Evolutionary conservation across 2,329 filamentous ascomycete species (phyloP), one percentile per base, ranked within the genome.

Genomic region (Macrophomina tecta): DNA sequence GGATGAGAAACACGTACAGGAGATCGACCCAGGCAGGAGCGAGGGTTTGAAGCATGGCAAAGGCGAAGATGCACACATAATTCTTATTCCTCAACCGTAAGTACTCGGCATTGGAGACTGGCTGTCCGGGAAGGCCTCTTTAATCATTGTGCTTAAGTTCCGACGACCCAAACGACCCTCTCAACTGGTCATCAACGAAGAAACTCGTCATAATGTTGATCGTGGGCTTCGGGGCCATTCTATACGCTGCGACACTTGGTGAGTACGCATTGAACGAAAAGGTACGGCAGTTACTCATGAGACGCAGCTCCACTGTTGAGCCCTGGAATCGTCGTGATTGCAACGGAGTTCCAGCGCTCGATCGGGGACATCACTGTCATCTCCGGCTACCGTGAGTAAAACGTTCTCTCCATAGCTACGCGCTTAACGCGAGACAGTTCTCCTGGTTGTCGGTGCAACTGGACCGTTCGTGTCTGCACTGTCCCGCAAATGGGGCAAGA

Each of bases 401-500:
- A 45, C 18, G 9, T 7, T 3, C 5, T 8, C 23, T 11, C 7
- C 6, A 9, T 5, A 8, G 1, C 55, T 12, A 2, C 9, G 16
- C 8, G 2, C 42, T 40, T 60, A 8, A 46, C 28, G 9, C 23
- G 6, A 11, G 1, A 5, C 28, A 60, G 76, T 77, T 71, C 69
- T 79, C 5, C 68, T 79, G 1, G 76, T 78, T 4, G 75, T 76
- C 4, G 76, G 72, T 5, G 68, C 71, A 12, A 72, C 75, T n/a
- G 77, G 76, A 2, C 76, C 76, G 1, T 60, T 60, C 40, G 28
- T 60, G 6, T 60, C 55, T 1, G 55, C 82, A 0, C 80, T 84
- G 42, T 79, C 80, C 1, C 72, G 81, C 58, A 84, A 83, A 60
- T 84, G 77, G 65, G 82, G 83, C 2, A 74, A 82, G 5, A 77